Evolutionary conservation across 257 asterid species (phyloP).

Genomic region (Coffea eugenioides): DNA sequence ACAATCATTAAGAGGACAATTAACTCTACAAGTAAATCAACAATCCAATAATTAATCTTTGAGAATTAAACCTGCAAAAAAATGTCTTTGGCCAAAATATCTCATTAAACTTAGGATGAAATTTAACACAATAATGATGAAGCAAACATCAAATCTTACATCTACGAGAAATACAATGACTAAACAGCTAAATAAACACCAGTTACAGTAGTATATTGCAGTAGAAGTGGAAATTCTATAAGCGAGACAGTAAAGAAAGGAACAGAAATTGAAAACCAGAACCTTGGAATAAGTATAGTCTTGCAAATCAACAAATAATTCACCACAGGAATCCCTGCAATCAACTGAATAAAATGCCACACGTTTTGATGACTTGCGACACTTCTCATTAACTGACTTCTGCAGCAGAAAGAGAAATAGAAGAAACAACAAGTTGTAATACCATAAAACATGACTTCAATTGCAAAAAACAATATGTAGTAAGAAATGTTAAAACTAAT

Average conservation of each 20-base stretch:
- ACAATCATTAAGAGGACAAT: neutral
- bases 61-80: neutral
- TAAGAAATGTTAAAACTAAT: neutral
- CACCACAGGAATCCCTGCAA: conserved; percentile 94
- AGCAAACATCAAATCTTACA: neutral
- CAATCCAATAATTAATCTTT: neutral
- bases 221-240: neutral
- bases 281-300: conserved; percentile 80
- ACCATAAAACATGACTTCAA: neutral
- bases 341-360: conserved; percentile 85
- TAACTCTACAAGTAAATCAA: neutral
- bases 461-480: neutral
- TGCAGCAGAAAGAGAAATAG: conserved; percentile 45
- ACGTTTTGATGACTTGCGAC: conserved; percentile 76
- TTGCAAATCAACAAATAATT: conserved; percentile 95
- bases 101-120: neutral
- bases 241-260: neutral
- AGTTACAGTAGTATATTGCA: neutral
- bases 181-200: conserved; percentile 3
- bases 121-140: neutral
- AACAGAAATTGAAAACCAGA: neutral
- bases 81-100: neutral
- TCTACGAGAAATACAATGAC: conserved; percentile 5
- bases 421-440: conserved; percentile 7
- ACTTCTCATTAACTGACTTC: conserved; percentile 81